These are phyloP conservation scores for Aspergillus fijiensis DNA, from an alignment of 2,329 filamentous ascomycete genomes.

Conservation along the genomic window DNA sequence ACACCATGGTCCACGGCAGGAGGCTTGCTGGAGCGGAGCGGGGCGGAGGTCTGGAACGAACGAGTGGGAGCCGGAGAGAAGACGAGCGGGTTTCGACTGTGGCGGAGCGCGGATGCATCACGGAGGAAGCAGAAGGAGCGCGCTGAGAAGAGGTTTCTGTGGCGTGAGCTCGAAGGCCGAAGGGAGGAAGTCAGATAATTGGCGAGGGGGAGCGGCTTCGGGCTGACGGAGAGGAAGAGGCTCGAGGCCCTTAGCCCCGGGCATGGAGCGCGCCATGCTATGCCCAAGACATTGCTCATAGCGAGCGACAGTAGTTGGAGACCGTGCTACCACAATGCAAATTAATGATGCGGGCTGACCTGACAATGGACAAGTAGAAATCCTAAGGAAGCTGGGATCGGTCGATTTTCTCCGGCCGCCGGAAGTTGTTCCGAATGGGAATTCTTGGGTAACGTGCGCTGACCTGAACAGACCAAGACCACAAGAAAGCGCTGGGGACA, in stretches of 20 bases:
- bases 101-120: not conserved
- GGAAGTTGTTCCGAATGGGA: constrained; percentile 18
- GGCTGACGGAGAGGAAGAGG: constrained; percentile 20
- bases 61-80: constrained; percentile 3
- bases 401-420: constrained; percentile 19
- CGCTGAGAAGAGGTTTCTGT: constrained; percentile 16
- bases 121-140: constrained; percentile 15
- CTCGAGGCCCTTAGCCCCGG: constrained; percentile 32
- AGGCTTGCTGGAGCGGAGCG: constrained; percentile 15
- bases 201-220: constrained; percentile 20
- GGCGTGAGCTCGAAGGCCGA: constrained; percentile 13
- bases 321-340: not conserved
- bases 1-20: constrained; percentile 28
- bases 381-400: constrained; percentile 1
- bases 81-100: not conserved
- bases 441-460: not conserved
- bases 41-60: constrained; percentile 23
- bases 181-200: constrained; percentile 20
- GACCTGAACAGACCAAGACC: too few species aligned
- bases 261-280: constrained; percentile 45
- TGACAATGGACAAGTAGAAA: not conserved
- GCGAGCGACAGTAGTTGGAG: constrained; percentile 24
- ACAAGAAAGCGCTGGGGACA: too few species aligned
- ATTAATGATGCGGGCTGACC: not conserved
- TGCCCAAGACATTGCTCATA: constrained; percentile 45